Evolutionary conservation across 73 alveolate genomes (phyloP), one percentile per base, ranked within the genome.

Genomic region (Paraurostyla sp.): DNA sequence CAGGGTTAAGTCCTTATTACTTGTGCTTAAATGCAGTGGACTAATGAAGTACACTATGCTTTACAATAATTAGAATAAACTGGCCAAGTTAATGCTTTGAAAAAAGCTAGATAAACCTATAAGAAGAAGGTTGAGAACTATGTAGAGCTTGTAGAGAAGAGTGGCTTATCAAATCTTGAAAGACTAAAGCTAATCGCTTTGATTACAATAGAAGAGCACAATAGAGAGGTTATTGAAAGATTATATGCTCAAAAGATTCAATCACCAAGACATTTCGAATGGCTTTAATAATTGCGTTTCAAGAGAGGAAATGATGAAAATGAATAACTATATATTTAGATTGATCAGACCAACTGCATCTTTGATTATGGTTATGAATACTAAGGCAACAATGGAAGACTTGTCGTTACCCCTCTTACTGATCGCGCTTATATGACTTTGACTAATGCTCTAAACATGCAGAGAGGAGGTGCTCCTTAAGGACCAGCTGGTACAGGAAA

Each of bases 401-500:
- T 99, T 94, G 99, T 99, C 71, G 99, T 99, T 38, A 99, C 99
- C 7, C 99, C 99, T 1, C 97, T 99, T 81, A 99, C 99, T 27
- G 99, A 99, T 94, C 95, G 99, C 81, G 99, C 99, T 87, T 99
- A 99, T 95, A 98, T 97, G 97, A 97, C 99, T 62, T 78, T 97
- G 49, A 96, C 99, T 3, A 95, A 99, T 82, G 99, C 99, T 33
- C 93, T 99, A 95, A 96, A 96, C 93, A 94, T 99, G 96, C 96
- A 98, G 76, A 97, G 99, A 71, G 99, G 99, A 46, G 99, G 99
- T 46, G 99, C 99, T 23, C 99, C 99, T 0, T 98, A 99, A 48
- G 99, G 99, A 25, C 99, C 99, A 0, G 99, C 99, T 33, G 99
- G 99, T 84, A 99, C 99, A 15, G 99, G 99, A 20, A 98, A 98